A percentile compares a stretch with the other conserved stretches of the same genome.
These are phyloP conservation scores for Bryum argenteum DNA, from an alignment of 225 moss, liverwort and hornwort genomes.

Conservation along the genomic window DNA sequence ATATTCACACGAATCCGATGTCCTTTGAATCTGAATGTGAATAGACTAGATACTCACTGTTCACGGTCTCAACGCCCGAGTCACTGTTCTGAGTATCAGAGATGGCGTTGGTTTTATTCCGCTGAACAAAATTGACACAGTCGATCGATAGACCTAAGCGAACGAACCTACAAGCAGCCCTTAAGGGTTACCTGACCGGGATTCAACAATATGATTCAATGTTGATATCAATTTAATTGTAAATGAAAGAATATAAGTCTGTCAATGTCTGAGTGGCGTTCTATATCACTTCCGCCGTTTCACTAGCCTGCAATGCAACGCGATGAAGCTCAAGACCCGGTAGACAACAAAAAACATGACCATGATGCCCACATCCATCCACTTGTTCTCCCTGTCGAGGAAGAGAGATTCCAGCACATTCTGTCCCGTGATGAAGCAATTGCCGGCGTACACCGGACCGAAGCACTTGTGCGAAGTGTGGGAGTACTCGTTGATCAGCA, in stretches of 20 bases:
- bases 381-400: conserved; percentile 54
- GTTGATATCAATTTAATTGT: neutral
- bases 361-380: conserved; percentile 71
- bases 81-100: neutral
- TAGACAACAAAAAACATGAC: conserved; percentile 49
- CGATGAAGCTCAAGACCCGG: conserved; percentile 56
- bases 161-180: conserved; percentile 27
- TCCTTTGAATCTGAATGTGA: conserved; percentile 5
- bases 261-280: no score
- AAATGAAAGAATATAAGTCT: neutral
- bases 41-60: no score
- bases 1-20: conserved; percentile 17
- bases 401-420: conserved; percentile 50
- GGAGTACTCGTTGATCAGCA: conserved; percentile 78
- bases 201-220: conserved; percentile 27
- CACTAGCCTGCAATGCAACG: conserved; percentile 55
- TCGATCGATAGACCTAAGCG: conserved; percentile 7
- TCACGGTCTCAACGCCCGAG: no score
- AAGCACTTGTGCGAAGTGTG: conserved; percentile 52
- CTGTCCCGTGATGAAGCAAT: conserved; percentile 53
- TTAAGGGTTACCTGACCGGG: conserved; percentile 30
- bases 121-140: conserved; percentile 32
- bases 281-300: conserved; percentile 51
- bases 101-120: conserved; percentile 39
- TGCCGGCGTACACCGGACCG: conserved; percentile 31